Evolutionary conservation across 1,284 basidiomycete genomes (phyloP).

Genomic region (Melampsora larici-populina): DNA sequence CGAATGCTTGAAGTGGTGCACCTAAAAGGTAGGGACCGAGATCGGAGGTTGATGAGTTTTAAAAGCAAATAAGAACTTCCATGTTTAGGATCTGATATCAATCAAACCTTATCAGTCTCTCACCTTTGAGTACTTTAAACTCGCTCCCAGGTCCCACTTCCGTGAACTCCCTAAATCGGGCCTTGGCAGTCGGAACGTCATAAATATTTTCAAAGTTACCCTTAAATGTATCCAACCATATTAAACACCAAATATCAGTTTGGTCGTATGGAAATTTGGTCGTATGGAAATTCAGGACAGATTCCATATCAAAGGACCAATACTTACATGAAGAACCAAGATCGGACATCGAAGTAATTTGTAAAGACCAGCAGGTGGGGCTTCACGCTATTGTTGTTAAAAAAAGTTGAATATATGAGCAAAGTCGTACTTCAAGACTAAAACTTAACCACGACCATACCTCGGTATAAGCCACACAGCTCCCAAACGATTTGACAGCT

Average conservation of each 20-base stretch:
- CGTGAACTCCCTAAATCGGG: constrained; percentile 16
- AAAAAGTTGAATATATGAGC: too few species aligned
- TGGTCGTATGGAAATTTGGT: not conserved
- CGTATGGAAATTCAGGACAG: not conserved
- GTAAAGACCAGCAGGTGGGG: constrained; percentile 21
- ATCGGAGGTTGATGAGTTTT: too few species aligned
- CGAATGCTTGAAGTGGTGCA: constrained; percentile 34
- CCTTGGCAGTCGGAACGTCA: constrained; percentile 10
- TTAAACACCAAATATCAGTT: not conserved
- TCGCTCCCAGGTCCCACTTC: constrained; percentile 4
- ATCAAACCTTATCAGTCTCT: not conserved
- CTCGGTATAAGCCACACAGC: constrained; percentile 17
- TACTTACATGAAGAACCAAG: constrained; percentile 26
- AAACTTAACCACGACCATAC: not conserved
- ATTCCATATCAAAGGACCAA: not conserved
- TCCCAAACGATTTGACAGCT: constrained; percentile 13
- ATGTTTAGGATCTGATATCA: too few species aligned
- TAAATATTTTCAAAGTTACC: constrained; percentile 39
- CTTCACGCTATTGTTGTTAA: constrained; percentile 7
- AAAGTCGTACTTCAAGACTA: too few species aligned
- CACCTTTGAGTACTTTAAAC: constrained; percentile 27
- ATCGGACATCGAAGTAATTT: constrained; percentile 16
- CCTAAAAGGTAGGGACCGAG: not conserved
- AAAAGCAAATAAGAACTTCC: too few species aligned
- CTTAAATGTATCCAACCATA: not conserved